Conservation (phyloP, 176 grass and related monocot species). For the Aegilops longissima region DNA sequence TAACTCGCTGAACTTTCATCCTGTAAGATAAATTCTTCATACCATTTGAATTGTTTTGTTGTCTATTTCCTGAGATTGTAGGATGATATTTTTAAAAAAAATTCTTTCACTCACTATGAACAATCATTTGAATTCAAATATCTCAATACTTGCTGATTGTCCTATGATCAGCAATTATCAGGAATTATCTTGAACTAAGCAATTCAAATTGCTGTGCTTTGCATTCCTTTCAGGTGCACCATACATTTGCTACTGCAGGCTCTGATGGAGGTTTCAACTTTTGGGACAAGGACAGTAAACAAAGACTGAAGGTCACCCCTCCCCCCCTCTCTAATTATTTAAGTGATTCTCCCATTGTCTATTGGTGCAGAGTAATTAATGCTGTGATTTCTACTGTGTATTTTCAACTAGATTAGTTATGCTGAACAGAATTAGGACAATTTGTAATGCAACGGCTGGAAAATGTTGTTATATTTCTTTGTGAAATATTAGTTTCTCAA, state of each 20-base stretch:
- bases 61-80: not conserved
- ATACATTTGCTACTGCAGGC: constrained; percentile 80
- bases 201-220: constrained; percentile 8
- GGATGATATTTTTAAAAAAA: not conserved
- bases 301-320: constrained; percentile 74
- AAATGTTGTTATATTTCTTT: constrained; percentile 1
- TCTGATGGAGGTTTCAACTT: constrained; percentile 81
- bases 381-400: not conserved
- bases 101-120: not conserved
- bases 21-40: constrained; percentile 51
- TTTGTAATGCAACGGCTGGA: not conserved
- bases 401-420: not conserved
- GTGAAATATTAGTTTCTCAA: not conserved
- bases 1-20: constrained; percentile 91
- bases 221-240: constrained; percentile 59
- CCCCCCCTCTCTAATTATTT: not conserved
- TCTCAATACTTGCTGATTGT: not conserved
- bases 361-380: constrained; percentile 1
- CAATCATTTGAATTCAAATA: not conserved
- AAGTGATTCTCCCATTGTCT: not conserved
- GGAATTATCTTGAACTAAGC: constrained; percentile 21
- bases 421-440: not conserved
- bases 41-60: constrained; percentile 16
- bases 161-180: constrained; percentile 10
- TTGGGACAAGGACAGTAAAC: constrained; percentile 95